A percentile compares a stretch with the other conserved stretches of the same genome.
These are phyloP conservation scores for Astragalus glycyphyllos DNA, from an alignment of 306 rosid species.

Conservation along the genomic window DNA sequence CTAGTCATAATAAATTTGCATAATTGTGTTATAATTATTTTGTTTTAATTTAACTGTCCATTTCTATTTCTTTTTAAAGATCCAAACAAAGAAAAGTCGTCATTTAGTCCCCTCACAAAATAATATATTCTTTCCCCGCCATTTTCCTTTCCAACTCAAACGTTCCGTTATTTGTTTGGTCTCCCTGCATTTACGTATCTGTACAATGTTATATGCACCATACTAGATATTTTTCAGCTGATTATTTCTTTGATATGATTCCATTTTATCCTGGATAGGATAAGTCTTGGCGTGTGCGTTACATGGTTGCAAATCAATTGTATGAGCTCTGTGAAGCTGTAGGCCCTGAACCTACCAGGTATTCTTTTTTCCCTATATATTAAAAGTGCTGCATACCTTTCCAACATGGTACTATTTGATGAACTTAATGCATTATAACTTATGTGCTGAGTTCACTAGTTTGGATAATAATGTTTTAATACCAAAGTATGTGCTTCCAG, in stretches of 20 bases:
- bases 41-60: not conserved
- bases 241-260: conserved; percentile 25
- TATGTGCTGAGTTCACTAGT: conserved; percentile 31
- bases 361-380: conserved; percentile 36
- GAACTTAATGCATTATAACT: conserved; percentile 19
- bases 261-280: conserved; percentile 60
- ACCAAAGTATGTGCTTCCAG: conserved; percentile 13
- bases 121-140: not conserved
- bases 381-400: conserved; percentile 31
- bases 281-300: conserved; percentile 99
- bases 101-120: not conserved
- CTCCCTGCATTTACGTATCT: conserved; percentile 21
- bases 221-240: not conserved
- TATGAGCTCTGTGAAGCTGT: conserved; percentile 98
- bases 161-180: not conserved
- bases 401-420: conserved; percentile 14
- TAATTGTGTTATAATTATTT: not conserved
- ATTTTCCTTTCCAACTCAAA: conserved; percentile 11
- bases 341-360: conserved; percentile 97
- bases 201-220: not conserved
- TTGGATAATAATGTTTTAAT: conserved; percentile 16
- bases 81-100: conserved; percentile 10
- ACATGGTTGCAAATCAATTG: conserved; percentile 98
- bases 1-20: conserved; percentile 2
- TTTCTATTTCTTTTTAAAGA: not conserved